Base-by-base conservation (phyloP, 306 rosid genomes). In the Clitoria ternatea region DNA sequence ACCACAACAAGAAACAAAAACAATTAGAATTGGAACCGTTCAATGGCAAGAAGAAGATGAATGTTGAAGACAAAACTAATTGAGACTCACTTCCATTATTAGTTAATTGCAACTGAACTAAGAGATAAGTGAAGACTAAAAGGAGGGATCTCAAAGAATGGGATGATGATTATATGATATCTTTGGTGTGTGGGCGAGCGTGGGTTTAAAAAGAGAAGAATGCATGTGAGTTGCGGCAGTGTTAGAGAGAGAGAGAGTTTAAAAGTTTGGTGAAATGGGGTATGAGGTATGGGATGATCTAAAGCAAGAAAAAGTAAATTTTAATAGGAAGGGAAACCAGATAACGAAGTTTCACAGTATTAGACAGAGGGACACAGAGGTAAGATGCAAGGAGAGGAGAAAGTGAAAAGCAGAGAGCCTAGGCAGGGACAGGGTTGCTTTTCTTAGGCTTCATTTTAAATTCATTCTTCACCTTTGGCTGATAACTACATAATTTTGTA, bases 351-450 rank as follows among this genome's bases (percentile, higher is more conserved):
- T 75, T 74, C 87, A 84, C 64, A 24, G 79, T 36, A 67, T 15
- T 3, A 79, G 89, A 84, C 86, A 82, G 82, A 84, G 85, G 43
- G 91, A 86, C 86, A 89, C 61, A 82, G 75, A n/a, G 70, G 86
- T 57, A 78, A 75, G 83, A 87, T 26, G 14, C 50, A 42, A 67
- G 44, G 61, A 27, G 23, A 55, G 39, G 18, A 50, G 30, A 61
- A 26, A 39, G 72, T 66, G 45, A 17, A 66, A 75, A 32, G n/a
- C 57, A 49, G 40, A 61, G 15, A 2, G 19, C 10, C 8, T 2
- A 6, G 0, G 24, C 52, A 6, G 23, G 10, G 3, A 1, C n/a
- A n/a, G n/a, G 44, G 27, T 59, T 64, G 33, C 77, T 43, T 79
- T 80, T 13, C 17, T 11, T 45, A 35, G 42, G 63, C 39, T 45